Conservation (phyloP, 208 protist genomes). For the Leptomonas seymouri region DNA sequence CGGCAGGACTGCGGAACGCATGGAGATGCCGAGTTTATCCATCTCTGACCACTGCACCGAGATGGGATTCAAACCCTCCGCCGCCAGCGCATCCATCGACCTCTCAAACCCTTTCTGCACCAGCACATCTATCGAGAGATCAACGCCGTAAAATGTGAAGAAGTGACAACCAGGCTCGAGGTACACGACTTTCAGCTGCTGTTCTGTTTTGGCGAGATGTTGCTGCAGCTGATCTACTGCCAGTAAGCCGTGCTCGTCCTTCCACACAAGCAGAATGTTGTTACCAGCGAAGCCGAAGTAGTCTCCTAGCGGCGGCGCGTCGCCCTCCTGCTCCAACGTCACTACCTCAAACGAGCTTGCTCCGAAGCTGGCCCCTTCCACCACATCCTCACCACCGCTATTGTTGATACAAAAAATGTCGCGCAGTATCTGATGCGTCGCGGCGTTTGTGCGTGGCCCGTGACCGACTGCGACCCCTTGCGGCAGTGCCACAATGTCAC, state of each 20-base stretch:
- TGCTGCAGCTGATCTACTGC: conserved; percentile 92
- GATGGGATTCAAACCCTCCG: conserved; percentile 88
- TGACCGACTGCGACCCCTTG: conserved; percentile 86
- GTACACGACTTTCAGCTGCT: conserved; percentile 64
- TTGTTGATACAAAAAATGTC: conserved; percentile 49
- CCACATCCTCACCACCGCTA: neutral
- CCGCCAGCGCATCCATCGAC: conserved; percentile 89
- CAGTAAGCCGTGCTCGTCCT: conserved; percentile 91
- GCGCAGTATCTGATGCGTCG: conserved; percentile 75
- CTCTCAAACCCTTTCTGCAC: conserved; percentile 91
- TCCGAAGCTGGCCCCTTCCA: conserved; percentile 6
- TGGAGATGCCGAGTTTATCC: conserved; percentile 92
- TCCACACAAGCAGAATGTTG: conserved; percentile 87
- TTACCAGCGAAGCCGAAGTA: conserved; percentile 94
- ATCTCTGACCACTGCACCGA: conserved; percentile 94
- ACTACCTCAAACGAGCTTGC: conserved; percentile 69
- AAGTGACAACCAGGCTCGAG: conserved; percentile 93
- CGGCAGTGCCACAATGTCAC: conserved; percentile 88
- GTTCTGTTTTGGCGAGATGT: conserved; percentile 27
- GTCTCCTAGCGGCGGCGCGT: conserved; percentile 90
- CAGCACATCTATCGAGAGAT: conserved; percentile 81
- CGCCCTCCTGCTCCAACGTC: conserved; percentile 89
- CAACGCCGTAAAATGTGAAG: conserved; percentile 88
- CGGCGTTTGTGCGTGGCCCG: conserved; percentile 86
- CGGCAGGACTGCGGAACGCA: conserved; percentile 82